A percentile compares a stretch with the other conserved stretches of the same genome.
Evolutionary conservation across 495 filamentous ascomycete species (phyloP).

Genomic region (Chaetomium tenue): DNA sequence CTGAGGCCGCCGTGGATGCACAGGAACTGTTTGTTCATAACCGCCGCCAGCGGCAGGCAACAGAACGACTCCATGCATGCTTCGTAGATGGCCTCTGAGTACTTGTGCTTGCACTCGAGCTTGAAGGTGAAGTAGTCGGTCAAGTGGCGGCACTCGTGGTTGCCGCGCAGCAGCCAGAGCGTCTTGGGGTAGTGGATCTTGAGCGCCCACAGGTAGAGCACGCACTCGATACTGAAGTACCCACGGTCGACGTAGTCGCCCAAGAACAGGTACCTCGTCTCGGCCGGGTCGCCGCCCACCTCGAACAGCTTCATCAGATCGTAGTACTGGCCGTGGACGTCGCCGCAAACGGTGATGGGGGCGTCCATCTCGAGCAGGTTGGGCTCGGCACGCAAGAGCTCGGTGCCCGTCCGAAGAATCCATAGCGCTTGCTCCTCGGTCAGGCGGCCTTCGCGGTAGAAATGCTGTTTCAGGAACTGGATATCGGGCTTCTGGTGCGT

Average conservation of each 20-base stretch:
- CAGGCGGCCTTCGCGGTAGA: constrained; percentile 94
- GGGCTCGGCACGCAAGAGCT: constrained; percentile 80
- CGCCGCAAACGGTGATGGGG: constrained; percentile 98
- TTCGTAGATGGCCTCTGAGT: constrained; percentile 93
- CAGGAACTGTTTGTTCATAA: constrained; percentile 99
- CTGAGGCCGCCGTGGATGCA: constrained; percentile 97
- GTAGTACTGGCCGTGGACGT: constrained; percentile 98
- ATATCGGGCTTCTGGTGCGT: constrained; percentile 88
- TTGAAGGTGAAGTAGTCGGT: constrained; percentile 99
- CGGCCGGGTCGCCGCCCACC: constrained; percentile 93
- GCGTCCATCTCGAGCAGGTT: constrained; percentile 99
- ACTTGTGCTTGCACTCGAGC: constrained; percentile 98
- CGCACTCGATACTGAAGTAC: constrained; percentile 99
- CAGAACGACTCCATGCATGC: constrained; percentile 99
- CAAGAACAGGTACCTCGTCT: constrained; percentile 93
- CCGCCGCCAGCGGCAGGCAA: constrained; percentile 83
- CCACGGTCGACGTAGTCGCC: constrained; percentile 98
- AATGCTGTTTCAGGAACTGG: constrained; percentile 93
- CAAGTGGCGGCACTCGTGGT: constrained; percentile 97
- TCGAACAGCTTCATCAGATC: constrained; percentile 99
- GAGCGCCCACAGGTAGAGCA: constrained; percentile 93
- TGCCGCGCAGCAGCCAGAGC: constrained; percentile 93
- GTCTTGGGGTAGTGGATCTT: constrained; percentile 99
- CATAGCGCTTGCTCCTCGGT: constrained; percentile 96
- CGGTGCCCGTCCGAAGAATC: constrained; percentile 83